Conservation (phyloP, 2,329 filamentous ascomycete species). For the Fusarium humuli region DNA sequence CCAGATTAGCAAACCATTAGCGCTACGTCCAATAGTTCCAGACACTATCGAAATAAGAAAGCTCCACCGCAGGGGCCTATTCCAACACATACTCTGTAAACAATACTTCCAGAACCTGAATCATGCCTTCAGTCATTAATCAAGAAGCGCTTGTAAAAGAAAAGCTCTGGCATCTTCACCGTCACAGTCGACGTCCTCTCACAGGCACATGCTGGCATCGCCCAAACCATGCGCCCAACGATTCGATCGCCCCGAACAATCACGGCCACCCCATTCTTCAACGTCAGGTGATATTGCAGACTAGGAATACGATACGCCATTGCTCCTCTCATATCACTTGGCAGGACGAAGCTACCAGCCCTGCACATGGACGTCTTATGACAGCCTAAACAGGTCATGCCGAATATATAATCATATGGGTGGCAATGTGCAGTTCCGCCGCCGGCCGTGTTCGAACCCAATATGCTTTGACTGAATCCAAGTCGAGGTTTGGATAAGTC, state of each 20-base stretch:
- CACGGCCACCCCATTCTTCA: not conserved
- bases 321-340: not conserved
- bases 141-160: not conserved
- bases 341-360: not conserved
- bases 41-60: too few species aligned
- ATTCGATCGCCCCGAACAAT: too few species aligned
- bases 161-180: not conserved
- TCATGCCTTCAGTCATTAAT: not conserved
- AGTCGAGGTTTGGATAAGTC: not conserved
- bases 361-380: not conserved
- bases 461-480: not conserved
- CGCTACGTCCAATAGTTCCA: too few species aligned
- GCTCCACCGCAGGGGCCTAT: too few species aligned
- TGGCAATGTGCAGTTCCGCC: not conserved
- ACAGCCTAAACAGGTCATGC: not conserved
- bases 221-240: slow-evolving; percentile 5
- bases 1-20: too few species aligned
- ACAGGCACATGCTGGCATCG: not conserved
- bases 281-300: not conserved
- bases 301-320: not conserved
- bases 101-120: too few species aligned
- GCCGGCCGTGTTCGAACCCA: not conserved
- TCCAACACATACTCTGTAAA: too few species aligned
- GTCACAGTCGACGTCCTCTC: not conserved
- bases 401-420: not conserved